Evolutionary conservation across 495 filamentous ascomycete genomes (phyloP), one percentile per base, ranked within the genome.

Genomic region (Clohesyomyces aquaticus): DNA sequence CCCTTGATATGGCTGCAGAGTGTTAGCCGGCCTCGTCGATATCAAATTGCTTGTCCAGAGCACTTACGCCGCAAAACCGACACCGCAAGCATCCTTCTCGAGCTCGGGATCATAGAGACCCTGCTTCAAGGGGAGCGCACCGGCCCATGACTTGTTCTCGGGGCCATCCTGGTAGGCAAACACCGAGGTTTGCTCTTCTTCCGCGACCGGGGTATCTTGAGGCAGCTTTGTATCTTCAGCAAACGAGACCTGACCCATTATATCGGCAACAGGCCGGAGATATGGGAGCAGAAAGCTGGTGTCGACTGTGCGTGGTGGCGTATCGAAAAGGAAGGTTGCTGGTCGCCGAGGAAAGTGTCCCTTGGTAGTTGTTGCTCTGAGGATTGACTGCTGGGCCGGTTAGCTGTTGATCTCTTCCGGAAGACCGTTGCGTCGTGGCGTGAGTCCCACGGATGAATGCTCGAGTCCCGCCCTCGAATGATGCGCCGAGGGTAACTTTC

Each of bases 1-100:
- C 95, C 94, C 81, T 99, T 99, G 76, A 98, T 97, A 73, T 98
- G 89, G 78, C 93, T 97, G 66, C 28, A 58, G 48, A 1, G 9
- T 52, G 50, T 69, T 59, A 65, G 61, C 35, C 21, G 41, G 47
- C 0, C 18, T 35, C 32, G 22, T 10, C 11, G 23, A n/a, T 21
- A 38, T 21, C 16, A 19, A 47, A 32, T 2, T 28, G 19, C 35
- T 25, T 45, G 4, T 35, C 19, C 45, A 23, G n/a, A 26, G 35
- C 28, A 83, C 90, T 80, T 81, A 97, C 93, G 94, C 96, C 75
- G 94, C 92, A 77, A 99, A 99, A 73, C 94, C 95, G 68, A 99
- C 94, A 88, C 94, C 94, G 74, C 94, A 99, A 47, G 94, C 91
- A 92, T 99, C 94, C 77, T 99, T 99, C 77, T 99, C 94, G 57